These are phyloP conservation scores for Mycosphaerelloides madeirae DNA, from an alignment of 2,329 filamentous ascomycete genomes.

Conservation along the genomic window DNA sequence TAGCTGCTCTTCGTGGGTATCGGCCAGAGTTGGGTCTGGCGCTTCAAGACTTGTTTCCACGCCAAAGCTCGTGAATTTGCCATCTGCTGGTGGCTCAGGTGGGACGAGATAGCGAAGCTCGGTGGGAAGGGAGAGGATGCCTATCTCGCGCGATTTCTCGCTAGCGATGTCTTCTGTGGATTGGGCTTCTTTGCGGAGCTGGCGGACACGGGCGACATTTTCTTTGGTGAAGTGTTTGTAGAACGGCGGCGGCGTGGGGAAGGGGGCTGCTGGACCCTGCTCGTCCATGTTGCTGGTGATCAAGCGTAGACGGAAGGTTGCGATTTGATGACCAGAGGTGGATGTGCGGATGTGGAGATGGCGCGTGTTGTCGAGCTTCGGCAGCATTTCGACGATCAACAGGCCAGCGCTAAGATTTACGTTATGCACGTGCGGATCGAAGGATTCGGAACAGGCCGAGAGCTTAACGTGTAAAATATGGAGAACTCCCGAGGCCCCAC, in stretches of 20 bases:
- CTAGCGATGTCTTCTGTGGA: constrained; percentile 21
- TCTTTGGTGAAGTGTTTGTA: constrained; percentile 81
- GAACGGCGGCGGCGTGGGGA: constrained; percentile 83
- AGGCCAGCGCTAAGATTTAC: too few relatives aligned
- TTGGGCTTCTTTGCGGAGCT: constrained; percentile 24
- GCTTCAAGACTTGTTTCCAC: constrained; percentile 59
- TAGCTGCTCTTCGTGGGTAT: constrained; percentile 67
- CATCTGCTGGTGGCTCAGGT: constrained; percentile 59
- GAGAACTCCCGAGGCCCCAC: too few relatives aligned
- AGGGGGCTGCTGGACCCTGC: constrained; percentile 50
- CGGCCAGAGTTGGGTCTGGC: constrained; percentile 61
- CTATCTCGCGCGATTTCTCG: constrained; percentile 25
- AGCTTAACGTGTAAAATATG: too few relatives aligned
- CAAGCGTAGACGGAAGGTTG: too few relatives aligned
- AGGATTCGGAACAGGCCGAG: too few relatives aligned
- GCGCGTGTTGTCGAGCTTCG: too few relatives aligned
- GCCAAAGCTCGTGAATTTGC: constrained; percentile 72
- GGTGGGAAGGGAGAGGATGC: constrained; percentile 53
- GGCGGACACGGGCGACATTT: constrained; percentile 58
- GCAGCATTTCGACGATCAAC: too few relatives aligned
- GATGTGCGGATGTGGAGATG: too few relatives aligned
- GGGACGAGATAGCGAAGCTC: constrained; percentile 77
- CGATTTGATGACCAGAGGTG: too few relatives aligned
- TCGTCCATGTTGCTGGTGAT: background rate
- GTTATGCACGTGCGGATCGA: too few relatives aligned